These are phyloP conservation scores for Colletotrichum godetiae DNA, from an alignment of 2,329 filamentous ascomycete genomes.

Conservation along the genomic window DNA sequence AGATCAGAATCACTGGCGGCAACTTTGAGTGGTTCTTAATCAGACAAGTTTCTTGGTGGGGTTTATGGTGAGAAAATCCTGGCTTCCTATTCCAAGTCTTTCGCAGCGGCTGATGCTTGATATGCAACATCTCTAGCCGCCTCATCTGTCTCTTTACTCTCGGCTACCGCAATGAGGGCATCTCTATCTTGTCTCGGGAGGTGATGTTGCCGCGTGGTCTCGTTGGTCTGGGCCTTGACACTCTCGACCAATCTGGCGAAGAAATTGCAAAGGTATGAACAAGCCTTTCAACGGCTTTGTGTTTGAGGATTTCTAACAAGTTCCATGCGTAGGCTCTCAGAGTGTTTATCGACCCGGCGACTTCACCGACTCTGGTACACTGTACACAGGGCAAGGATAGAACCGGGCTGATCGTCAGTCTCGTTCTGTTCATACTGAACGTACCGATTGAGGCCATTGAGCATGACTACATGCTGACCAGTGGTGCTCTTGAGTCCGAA, in stretches of 20 bases:
- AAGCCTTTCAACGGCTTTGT: background rate
- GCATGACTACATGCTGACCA: slow-evolving; percentile 78
- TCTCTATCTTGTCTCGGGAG: slow-evolving; percentile 74
- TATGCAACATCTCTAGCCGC: slow-evolving; percentile 53
- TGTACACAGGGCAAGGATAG: slow-evolving; percentile 93
- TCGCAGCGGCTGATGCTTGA: background rate
- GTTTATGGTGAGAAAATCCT: slow-evolving; percentile 63
- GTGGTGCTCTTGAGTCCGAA: slow-evolving; percentile 68
- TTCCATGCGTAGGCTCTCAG: slow-evolving; percentile 54
- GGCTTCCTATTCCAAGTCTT: background rate
- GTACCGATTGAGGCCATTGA: slow-evolving; percentile 70
- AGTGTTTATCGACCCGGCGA: slow-evolving; percentile 55
- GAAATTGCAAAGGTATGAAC: slow-evolving; percentile 64
- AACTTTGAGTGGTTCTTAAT: slow-evolving; percentile 77
- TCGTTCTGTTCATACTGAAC: slow-evolving; percentile 73
- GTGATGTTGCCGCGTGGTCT: slow-evolving; percentile 81
- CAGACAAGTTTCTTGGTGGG: slow-evolving; percentile 74
- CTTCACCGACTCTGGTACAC: slow-evolving; percentile 77
- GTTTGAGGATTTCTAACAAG: background rate
- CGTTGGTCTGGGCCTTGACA: slow-evolving; percentile 75
- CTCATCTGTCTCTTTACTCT: slow-evolving; percentile 72
- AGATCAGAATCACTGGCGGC: slow-evolving; percentile 80
- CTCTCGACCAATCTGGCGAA: slow-evolving; percentile 72
- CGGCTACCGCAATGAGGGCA: slow-evolving; percentile 76
- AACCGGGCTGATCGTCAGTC: slow-evolving; percentile 76